Percentiles rank a stretch among this genome's conserved stretches.
phyloP scores from a whole-genome alignment of 208 protist genomes.

The Tritrichomonas foetus region DNA sequence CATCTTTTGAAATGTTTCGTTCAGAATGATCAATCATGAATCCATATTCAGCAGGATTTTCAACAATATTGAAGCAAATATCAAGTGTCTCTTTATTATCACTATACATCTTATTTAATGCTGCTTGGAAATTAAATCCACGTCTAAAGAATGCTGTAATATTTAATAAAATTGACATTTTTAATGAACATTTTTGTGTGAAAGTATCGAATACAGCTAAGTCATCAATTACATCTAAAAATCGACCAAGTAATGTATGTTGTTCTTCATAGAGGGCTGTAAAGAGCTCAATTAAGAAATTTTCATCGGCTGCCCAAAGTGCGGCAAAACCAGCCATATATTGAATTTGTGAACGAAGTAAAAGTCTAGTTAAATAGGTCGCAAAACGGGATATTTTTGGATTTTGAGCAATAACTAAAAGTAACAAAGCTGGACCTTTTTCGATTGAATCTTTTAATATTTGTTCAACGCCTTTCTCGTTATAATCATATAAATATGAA shows the following conservation, averaged over 20 bases:
- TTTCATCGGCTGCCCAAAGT: not conserved
- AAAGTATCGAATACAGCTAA: not conserved
- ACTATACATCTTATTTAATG: not conserved
- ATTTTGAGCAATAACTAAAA: not conserved
- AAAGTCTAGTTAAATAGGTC: not conserved
- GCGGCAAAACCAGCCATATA: not conserved
- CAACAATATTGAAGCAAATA: conserved; percentile 8
- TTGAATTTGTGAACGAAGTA: not conserved
- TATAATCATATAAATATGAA: not conserved
- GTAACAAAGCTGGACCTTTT: not conserved
- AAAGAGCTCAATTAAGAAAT: not conserved
- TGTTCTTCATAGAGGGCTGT: conserved; percentile 12
- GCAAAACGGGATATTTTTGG: not conserved
- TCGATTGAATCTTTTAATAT: not conserved
- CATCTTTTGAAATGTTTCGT: not conserved
- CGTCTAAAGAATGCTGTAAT: conserved; percentile 1
- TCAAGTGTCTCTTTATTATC: not conserved
- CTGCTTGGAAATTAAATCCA: not conserved
- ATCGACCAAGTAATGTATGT: not conserved
- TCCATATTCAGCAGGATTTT: not conserved
- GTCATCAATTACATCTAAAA: not conserved
- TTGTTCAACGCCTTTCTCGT: not conserved
- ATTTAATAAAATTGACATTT: not conserved
- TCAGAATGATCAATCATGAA: not conserved
- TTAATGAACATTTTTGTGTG: not conserved